These are phyloP conservation scores for Kernera saxatilis DNA, from an alignment of 345 rosid genomes.

Conservation along the genomic window DNA sequence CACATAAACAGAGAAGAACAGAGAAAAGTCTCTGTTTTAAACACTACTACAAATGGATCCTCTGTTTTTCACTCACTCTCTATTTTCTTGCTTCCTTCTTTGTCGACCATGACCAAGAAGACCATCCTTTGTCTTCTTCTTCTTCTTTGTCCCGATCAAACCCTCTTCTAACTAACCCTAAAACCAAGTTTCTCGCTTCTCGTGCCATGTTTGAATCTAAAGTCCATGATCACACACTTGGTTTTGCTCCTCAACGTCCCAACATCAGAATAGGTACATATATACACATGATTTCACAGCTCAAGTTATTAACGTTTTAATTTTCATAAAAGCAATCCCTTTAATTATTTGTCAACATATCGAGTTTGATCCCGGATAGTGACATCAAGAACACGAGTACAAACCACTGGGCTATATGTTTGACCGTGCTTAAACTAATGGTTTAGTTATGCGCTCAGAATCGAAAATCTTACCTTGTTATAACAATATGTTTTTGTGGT, in stretches of 20 bases:
- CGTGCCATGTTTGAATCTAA: constrained; percentile 64
- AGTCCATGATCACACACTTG: constrained; percentile 4
- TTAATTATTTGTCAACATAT: too few relatives aligned
- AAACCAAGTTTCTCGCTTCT: constrained; percentile 40
- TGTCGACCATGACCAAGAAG: constrained; percentile 46
- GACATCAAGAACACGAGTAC: too few relatives aligned
- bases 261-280: constrained; percentile 37
- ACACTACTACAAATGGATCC: constrained; percentile 77
- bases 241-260: constrained; percentile 18
- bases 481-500: not conserved
- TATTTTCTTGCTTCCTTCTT: constrained; percentile 73
- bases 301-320: not conserved
- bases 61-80: constrained; percentile 63
- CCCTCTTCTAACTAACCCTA: constrained; percentile 32
- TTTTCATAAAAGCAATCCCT: not conserved
- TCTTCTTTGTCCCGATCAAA: constrained; percentile 28
- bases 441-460: not conserved
- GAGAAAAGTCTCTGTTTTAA: constrained; percentile 45
- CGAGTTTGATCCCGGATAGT: too few relatives aligned
- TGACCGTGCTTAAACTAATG: too few relatives aligned
- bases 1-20: constrained; percentile 34
- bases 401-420: too few relatives aligned
- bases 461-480: too few relatives aligned
- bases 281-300: not conserved
- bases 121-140: constrained; percentile 37